phyloP scores from a whole-genome alignment of 2,329 filamentous ascomycete species.

The Colletotrichum lindemuthianum region DNA sequence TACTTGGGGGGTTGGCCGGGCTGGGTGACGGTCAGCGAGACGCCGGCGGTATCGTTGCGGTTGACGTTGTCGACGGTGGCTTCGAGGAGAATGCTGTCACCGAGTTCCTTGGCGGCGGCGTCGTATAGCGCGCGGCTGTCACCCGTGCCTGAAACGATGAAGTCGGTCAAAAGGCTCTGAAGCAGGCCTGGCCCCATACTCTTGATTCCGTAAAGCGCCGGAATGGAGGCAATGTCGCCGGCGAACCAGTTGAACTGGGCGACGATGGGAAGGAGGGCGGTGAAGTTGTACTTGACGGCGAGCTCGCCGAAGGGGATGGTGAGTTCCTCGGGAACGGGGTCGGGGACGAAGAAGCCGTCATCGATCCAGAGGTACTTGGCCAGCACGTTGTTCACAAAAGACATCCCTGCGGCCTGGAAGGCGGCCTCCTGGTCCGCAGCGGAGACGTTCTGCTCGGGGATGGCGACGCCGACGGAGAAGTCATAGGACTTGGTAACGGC shows the following conservation, averaged over 20 bases:
- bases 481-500: conserved; percentile 36
- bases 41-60: conserved; percentile 39
- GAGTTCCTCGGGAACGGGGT: conserved; percentile 56
- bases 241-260: conserved; percentile 48
- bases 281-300: conserved; percentile 52
- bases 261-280: conserved; percentile 46
- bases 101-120: conserved; percentile 41
- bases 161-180: conserved; percentile 35
- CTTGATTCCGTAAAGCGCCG: conserved; percentile 53
- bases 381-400: conserved; percentile 23
- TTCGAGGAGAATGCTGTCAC: conserved; percentile 41
- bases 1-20: conserved; percentile 15
- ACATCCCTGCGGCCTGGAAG: conserved; percentile 17
- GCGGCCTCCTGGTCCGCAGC: conserved; percentile 26
- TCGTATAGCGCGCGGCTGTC: conserved; percentile 42
- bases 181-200: conserved; percentile 39
- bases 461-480: conserved; percentile 29
- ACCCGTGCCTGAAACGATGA: conserved; percentile 38
- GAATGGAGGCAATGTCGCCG: conserved; percentile 50
- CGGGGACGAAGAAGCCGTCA: conserved; percentile 49
- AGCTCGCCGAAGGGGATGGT: conserved; percentile 54
- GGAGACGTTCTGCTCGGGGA: conserved; percentile 24
- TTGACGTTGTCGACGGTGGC: conserved; percentile 38
- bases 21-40: conserved; percentile 39
- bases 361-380: conserved; percentile 35